Evolutionary conservation across 345 rosid species (phyloP).

Genomic region (Rhodomyrtus tomentosa): DNA sequence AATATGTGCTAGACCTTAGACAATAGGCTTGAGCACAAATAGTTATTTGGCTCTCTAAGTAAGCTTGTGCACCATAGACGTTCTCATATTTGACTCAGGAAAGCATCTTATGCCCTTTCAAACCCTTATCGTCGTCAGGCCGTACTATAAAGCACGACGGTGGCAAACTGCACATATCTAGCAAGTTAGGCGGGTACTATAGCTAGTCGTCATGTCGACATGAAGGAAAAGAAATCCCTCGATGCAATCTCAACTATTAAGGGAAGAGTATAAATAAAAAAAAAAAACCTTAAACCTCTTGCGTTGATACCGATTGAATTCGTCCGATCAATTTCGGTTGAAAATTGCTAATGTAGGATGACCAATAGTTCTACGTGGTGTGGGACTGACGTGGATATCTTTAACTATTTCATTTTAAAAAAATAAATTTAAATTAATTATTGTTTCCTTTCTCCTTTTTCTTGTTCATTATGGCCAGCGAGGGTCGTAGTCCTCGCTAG

Average conservation of each 20-base stretch:
- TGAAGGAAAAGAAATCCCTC: not conserved
- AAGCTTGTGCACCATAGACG: not conserved
- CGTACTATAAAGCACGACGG: not conserved
- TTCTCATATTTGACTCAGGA: not conserved
- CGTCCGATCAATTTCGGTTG: too few species aligned
- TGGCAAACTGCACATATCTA: not conserved
- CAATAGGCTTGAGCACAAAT: not conserved
- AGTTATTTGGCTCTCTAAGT: not conserved
- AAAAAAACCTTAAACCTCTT: too few species aligned
- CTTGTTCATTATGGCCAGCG: too few species aligned
- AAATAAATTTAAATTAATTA: too few species aligned
- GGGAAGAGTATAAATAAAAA: too few species aligned
- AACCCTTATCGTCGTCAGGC: not conserved
- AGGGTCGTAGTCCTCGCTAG: too few species aligned
- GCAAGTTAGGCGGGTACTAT: not conserved
- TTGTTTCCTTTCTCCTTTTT: too few species aligned
- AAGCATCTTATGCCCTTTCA: not conserved
- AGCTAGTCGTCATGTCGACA: not conserved
- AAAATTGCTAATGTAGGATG: too few species aligned
- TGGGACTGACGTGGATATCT: too few species aligned
- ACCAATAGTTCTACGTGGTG: too few species aligned
- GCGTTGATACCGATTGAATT: too few species aligned
- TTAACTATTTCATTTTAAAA: too few species aligned
- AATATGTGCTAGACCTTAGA: not conserved
- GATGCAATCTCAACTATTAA: not conserved